Base-by-base conservation (phyloP, 768 basidiomycete species). In the Boletus rex-veris region DNA sequence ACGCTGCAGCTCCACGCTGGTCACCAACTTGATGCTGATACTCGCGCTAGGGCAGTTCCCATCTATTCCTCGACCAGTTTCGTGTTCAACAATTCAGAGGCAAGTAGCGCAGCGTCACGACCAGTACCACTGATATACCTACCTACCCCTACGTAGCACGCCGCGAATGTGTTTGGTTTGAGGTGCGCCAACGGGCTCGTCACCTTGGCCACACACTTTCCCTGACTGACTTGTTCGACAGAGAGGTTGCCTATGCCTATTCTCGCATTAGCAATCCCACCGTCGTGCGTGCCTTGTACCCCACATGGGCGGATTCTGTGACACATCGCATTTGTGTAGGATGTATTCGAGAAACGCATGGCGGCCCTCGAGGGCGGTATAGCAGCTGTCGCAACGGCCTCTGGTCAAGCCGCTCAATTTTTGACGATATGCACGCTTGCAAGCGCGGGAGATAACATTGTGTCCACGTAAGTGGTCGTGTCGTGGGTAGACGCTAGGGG, bases 1-100 rank as follows among this genome's bases (percentile, higher is more conserved):
- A 90, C 88, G 2, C 74, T 91, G 44, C 88, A 90, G 68, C 75
- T 91, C 6, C 90, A 92, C 64, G 90, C 83, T 16, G 90, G 90
- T 2, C 85, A 89, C 57, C 19, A 8, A 14, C 77, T 80, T 11
- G 87, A 88, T 69, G 67, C 80, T 0, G 65, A 83, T 1, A 88
- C 85, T 0, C 83, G 86, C 52, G 85, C 90, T 5, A 80, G 89
- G 3, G 90, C 89, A 3, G 80, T 82, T 0, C 90, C 90, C 1
- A 90, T 92, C 63, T 90, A 90, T 54, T 82, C 86, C 0, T 73
- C 84, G 14, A 85, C 86, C 4, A 83, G 82, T 59, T 90, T 83
- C 56, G 80, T 82, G 18, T 90, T 90, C 76, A 83, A 90, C 61
- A 74, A 86, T 64, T 82, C 59, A 4, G 54, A 43, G 19, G 85